Base-by-base conservation (phyloP, 148 eudicot genomes). In the Salicornia ramosissima region DNA sequence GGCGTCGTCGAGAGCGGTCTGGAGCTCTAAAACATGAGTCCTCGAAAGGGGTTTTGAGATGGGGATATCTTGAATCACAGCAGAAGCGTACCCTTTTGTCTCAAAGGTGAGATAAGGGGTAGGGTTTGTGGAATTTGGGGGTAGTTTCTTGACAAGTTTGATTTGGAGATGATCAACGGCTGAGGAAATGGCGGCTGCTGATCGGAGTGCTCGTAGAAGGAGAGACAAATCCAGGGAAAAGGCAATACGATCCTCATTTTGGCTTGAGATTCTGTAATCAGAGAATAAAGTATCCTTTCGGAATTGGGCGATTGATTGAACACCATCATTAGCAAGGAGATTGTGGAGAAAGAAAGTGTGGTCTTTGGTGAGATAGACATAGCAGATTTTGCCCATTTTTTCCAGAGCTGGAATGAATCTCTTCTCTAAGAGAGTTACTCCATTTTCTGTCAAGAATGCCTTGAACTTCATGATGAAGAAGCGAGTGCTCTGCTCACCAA, bases 21-120 rank as follows among this genome's bases (percentile, higher is more conserved):
- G 90, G 22, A 93, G 95, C 79, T 90, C 96, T 3, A 78, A 42
- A 2, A 93, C 74, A 58, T 90, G 87, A 9, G 90, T 68, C 62
- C 96, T 78, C 5, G 98, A 93, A 22, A 90, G 71, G 36, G 98
- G 98, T 76, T 90, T 93, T 15, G 96, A 88, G n/a, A 93, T 84
- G 49, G 98, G 98, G 28, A 93, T 85, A 60, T 93, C 98, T 69
- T 93, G 98, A 53, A 93, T 80, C 39, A 93, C 92, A 33, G 98
- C 96, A 68, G 94, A 87, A 36, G 84, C 84, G 70, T 84, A 81
- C 30, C 96, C 95, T 67, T 87, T 90, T 2, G 96, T 86, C 75
- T 93, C 96, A 49, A 93, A 83, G 0, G 92, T 86, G 68, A 93
- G 80, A 68, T 84, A 93, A 0, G 98, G 96, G 85, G 80, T 79